Evolutionary conservation across 352 stramenopile species (phyloP), one percentile per base, ranked within the genome.

Genomic region (Pythium graminicola): DNA sequence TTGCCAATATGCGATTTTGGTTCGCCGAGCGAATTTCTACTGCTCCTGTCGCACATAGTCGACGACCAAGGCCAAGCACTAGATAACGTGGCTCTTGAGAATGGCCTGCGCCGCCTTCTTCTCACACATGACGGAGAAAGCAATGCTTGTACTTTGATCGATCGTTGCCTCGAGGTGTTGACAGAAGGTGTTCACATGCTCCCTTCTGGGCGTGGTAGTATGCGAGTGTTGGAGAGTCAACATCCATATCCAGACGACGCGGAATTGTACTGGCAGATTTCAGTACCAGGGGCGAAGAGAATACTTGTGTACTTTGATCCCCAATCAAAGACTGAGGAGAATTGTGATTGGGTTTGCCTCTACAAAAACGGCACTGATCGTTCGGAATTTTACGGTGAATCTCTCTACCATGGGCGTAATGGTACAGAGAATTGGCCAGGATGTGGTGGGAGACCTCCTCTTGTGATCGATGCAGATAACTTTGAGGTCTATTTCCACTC

Each of bases 401-500:
- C 66, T 10, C 69, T 83, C 45, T 88, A 86, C 49, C 65, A 76
- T 14, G 87, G 87, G 1, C 67, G 81, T 31, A 68, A 68, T 11
- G 77, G 75, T 4, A 76, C 33, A 35, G 70, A 86, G 52, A 95
- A 93, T 38, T 97, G 76, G 71, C 85, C 85, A 14, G 88, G 86
- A 5, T 87, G 57, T 50, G 72, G 65, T 2, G 75, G 65, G 6
- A 70, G 72, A 6, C 64, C 68, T n/a, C 81, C 88, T 0, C 57
- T 97, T 6, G 65, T 84, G 17, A 74, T 95, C 19, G 68, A 93
- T 8, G 66, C 53, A 0, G 75, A 95, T 32, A 66, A 62, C 11
- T 85, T 89, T 53, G 78, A 92, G 46, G 80, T 85, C 1, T 76
- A 89, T 43, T 95, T 95, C 42, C 79, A 93, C 54, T 89, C 81